Conservation (phyloP, 1,284 basidiomycete genomes). For the Fistulina hepatica region DNA sequence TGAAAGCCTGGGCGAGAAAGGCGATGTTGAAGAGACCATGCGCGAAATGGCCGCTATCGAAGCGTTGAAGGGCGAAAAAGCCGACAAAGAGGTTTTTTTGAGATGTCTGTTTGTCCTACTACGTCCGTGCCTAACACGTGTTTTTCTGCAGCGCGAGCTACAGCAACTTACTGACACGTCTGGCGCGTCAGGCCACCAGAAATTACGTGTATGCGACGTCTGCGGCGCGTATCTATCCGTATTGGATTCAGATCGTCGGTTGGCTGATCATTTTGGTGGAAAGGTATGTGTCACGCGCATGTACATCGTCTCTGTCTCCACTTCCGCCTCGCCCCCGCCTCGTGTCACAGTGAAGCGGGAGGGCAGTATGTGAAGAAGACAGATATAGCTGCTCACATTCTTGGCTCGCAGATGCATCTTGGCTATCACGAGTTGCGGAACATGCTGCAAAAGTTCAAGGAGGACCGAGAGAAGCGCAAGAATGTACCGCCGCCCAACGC, state of each 20-base stretch:
- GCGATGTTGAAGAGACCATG: conserved; percentile 98
- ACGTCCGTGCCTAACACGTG: conserved; percentile 4
- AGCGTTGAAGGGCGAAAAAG: conserved; percentile 92
- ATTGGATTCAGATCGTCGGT: conserved; percentile 93
- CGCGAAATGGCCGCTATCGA: conserved; percentile 95
- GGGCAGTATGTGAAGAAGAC: conserved; percentile 17
- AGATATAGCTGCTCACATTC: conserved; percentile 11
- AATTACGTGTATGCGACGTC: conserved; percentile 97
- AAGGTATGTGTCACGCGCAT: conserved; percentile 60
- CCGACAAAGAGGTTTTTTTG: conserved; percentile 78
- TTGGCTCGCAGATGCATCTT: conserved; percentile 84
- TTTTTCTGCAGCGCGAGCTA: conserved; percentile 76
- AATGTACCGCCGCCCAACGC: conserved; percentile 34
- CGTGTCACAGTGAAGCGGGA: conserved; percentile 1
- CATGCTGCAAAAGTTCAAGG: conserved; percentile 81
- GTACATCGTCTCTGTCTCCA: conserved; percentile 10
- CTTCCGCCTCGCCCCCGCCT: no score
- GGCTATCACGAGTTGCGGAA: conserved; percentile 97
- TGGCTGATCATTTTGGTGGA: conserved; percentile 99
- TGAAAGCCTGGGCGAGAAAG: conserved; percentile 92
- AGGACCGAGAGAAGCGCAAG: conserved; percentile 79
- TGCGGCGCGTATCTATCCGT: conserved; percentile 98
- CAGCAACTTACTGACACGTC: conserved; percentile 97
- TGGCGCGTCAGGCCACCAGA: conserved; percentile 97
- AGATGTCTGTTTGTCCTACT: conserved; percentile 9